Percentiles rank a stretch among this genome's conserved stretches.
These are phyloP conservation scores for Diaporthe longicolla DNA, from an alignment of 2,329 filamentous ascomycete genomes.

Conservation along the genomic window DNA sequence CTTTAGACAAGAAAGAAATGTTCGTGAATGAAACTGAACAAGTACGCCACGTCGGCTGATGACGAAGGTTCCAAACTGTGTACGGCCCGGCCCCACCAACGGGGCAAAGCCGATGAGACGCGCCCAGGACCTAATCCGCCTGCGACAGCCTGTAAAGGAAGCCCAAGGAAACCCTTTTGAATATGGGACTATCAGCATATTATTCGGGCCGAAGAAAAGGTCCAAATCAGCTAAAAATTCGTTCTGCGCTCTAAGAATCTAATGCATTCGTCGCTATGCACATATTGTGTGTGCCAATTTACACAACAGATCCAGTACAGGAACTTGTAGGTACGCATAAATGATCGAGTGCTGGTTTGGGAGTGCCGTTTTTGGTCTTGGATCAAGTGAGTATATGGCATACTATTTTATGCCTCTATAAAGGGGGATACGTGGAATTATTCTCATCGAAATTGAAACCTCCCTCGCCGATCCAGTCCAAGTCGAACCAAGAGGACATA, in stretches of 20 bases:
- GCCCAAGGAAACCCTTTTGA: no score
- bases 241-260: background rate
- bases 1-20: background rate
- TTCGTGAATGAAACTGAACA: background rate
- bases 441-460: background rate
- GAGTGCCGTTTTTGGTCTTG: background rate
- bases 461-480: constrained; percentile 45
- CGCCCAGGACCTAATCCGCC: background rate
- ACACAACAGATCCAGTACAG: background rate
- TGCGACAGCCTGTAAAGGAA: no score
- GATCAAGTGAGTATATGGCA: background rate
- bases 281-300: no score
- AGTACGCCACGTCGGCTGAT: background rate
- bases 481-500: constrained; percentile 48
- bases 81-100: constrained; percentile 5
- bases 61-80: background rate
- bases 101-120: constrained; percentile 18
- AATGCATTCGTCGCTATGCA: no score
- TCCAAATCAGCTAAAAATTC: background rate
- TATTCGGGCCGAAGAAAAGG: background rate
- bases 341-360: background rate
- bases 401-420: background rate
- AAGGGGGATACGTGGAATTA: background rate
- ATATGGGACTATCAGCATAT: background rate
- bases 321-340: background rate